Base-by-base conservation (phyloP, 306 rosid genomes). In the Prunus dulcis region DNA sequence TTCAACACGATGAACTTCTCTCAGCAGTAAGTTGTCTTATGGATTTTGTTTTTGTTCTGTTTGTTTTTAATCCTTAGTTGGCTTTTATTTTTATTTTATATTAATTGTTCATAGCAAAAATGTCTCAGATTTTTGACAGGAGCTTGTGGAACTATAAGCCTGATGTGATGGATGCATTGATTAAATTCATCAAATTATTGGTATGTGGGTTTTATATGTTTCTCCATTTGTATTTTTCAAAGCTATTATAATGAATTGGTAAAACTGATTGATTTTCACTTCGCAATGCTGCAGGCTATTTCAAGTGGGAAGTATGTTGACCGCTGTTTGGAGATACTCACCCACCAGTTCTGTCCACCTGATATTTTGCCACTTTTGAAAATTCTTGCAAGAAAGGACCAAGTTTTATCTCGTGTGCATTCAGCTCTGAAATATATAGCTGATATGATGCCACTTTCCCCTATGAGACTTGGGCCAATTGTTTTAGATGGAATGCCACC, bases 361-460 rank as follows among this genome's bases (percentile, higher is more conserved):
- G 71, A 78, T 34, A 12, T 23, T 7, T 47, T 90, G 78, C 79
- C 81, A 45, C 71, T 79, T 61, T 84, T 80, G 0, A 73, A 73
- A 17, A 90, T 89, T 45, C 71, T 82, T 81, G 73, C 80, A 9
- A 81, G 55, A 82, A 95, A 90, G 82, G 86, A 78, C 72, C 86
- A 86, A 78, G 98, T 90, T 77, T 85, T 92, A 72, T 86, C 97
- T 49, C 93, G 93, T 57, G 91, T 95, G 73, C 98, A 95, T 86
- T 82, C 78, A 49, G 92, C 98, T 61, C 63, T 94, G 57, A 72
- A 89, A 80, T 84, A 86, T 64, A 88, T 92, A 63, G 81, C 96
- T 69, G 90, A 88, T 65, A 68, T 92, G 86, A 89, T 90, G 63
- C 97, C 97, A 58, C 92, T 92, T 84, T 88, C 93, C 43, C 93